Base-by-base conservation (phyloP, 1,139 yeast genomes). In the Candida sanyaensis region DNA sequence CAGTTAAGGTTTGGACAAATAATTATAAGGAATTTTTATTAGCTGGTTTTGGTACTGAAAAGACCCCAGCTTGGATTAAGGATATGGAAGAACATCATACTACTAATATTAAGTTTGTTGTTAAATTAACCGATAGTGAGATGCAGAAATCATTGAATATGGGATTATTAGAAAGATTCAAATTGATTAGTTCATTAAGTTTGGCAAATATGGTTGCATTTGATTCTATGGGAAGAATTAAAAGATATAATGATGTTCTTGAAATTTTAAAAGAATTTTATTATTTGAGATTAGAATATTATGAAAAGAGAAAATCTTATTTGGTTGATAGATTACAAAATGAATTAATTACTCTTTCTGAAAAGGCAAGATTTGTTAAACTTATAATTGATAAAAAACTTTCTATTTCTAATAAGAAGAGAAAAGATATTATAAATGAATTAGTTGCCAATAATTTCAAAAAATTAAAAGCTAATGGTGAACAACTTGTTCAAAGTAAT, bases 71-170 rank as follows among this genome's bases (percentile, higher is more conserved):
- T 4, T 93, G 97, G 96, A 90, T 93, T 51, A 92, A 90, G 56
- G 98, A 93, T 68, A 83, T 92, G 84, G 92, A 88, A 58, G 99
- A 93, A 63, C 96, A 93, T 62, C 98, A 93, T 65, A 88, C 91
- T 6, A 77, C 84, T 49, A 87, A 85, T 37, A 84, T 93, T 54
- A 82, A 84, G 55, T 95, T 95, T 62, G 81, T 89, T 30, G 81
- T 95, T 31, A 89, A 84, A 41, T 70, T 95, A 54, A 71, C 83
- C 17, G 79, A 77, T 45, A 93, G 84, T 45, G 97, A 93, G 62
- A 92, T 95, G 98, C 78, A 73, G 33, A 88, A 88, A 57, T 80
- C 96, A 0, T 73, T 79, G 51, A 74, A 75, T 46, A 79, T 86
- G 28, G 99, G 99, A 0, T 75, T 90, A 45, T 78, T 88, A 56